Conservation (phyloP, 306 rosid species). For the Quillaja saponaria region DNA sequence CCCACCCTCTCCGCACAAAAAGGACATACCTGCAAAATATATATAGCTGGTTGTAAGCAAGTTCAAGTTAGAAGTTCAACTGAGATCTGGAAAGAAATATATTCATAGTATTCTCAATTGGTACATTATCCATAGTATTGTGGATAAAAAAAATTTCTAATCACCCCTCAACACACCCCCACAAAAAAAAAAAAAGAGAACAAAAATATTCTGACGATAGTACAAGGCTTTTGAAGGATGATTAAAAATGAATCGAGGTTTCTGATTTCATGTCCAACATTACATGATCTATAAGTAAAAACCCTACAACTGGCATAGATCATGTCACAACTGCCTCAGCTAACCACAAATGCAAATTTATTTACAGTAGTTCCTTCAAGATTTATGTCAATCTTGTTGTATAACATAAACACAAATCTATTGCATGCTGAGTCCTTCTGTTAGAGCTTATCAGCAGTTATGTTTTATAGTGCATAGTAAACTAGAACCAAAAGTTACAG, state of each 20-base stretch:
- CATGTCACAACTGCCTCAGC: slow-evolving; percentile 7
- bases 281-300: no score
- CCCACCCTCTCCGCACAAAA: slow-evolving; percentile 55
- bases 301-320: no score
- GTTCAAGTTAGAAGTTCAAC: slow-evolving; percentile 13
- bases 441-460: slow-evolving; percentile 1
- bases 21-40: slow-evolving; percentile 66
- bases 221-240: no score
- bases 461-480: slow-evolving; percentile 3
- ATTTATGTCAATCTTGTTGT: slow-evolving; percentile 9
- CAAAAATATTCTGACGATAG: no score
- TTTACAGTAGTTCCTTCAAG: slow-evolving; percentile 14
- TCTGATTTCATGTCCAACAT: no score
- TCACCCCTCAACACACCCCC: no score
- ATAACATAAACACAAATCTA: slow-evolving; percentile 11
- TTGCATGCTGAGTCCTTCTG: not conserved
- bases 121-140: slow-evolving; percentile 3
- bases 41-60: slow-evolving; percentile 25
- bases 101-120: slow-evolving; percentile 6
- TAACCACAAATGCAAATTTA: slow-evolving; percentile 9
- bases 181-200: no score
- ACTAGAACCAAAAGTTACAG: slow-evolving; percentile 14
- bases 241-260: no score
- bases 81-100: slow-evolving; percentile 5
- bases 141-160: no score